A percentile compares a stretch with the other conserved stretches of the same genome.
phyloP scores from a whole-genome alignment of 805 yeast species.

The Aciculoconidium aculeatum region DNA sequence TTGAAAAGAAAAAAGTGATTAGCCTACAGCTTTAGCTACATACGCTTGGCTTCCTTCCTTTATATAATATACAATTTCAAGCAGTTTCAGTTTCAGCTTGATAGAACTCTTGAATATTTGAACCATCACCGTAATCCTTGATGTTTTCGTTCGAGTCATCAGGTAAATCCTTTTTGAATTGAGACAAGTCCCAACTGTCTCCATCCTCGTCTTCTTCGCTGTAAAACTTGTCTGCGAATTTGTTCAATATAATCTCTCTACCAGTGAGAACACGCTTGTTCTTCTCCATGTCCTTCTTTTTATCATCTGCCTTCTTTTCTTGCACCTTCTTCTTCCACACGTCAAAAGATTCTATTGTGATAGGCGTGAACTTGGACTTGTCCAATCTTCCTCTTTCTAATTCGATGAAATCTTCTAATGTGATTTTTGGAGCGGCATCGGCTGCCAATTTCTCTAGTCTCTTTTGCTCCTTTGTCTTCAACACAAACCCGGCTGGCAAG shows the following conservation, averaged over 20 bases:
- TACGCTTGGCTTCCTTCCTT: no score
- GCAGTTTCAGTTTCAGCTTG: conserved; percentile 5
- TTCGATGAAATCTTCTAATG: conserved; percentile 93
- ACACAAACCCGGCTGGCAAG: conserved; percentile 91
- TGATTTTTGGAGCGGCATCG: conserved; percentile 81
- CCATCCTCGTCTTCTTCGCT: conserved; percentile 45
- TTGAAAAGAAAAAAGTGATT: conserved; percentile 7
- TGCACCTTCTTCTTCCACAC: conserved; percentile 76
- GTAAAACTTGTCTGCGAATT: conserved; percentile 51
- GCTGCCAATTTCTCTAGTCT: conserved; percentile 79
- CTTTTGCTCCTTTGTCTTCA: conserved; percentile 95
- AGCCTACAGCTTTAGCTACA: no score
- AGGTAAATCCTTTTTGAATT: conserved; percentile 50
- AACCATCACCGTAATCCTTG: conserved; percentile 74
- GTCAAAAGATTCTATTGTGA: conserved; percentile 71
- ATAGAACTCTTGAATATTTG: conserved; percentile 23
- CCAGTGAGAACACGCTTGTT: conserved; percentile 56
- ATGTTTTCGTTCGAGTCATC: conserved; percentile 40
- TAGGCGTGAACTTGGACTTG: conserved; percentile 71
- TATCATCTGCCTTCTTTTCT: conserved; percentile 43
- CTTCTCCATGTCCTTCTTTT: conserved; percentile 23
- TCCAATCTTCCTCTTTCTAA: conserved; percentile 86
- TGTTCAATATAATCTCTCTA: conserved; percentile 59
- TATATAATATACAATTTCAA: no score
- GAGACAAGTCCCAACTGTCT: conserved; percentile 52